Evolutionary conservation across 169 alveolate species (phyloP), one percentile per base, ranked within the genome.

Genomic region (Amoebophrya sp.): DNA sequence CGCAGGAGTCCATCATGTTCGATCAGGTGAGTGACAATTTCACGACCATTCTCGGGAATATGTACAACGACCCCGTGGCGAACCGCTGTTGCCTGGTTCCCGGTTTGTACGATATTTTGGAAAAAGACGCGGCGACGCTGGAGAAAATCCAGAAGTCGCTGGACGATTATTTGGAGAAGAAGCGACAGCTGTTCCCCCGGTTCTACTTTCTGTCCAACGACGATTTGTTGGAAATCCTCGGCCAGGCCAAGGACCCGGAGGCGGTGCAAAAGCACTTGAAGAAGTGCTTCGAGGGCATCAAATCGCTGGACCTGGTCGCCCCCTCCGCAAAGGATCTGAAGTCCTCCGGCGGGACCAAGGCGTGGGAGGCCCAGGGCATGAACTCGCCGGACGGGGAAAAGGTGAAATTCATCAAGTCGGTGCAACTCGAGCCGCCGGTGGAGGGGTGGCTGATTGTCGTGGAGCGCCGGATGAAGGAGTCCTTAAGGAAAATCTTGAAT

Each of bases 141-240:
- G 99, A 98, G 88, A 96, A 95, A 83, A 97, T 97, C 90, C 97
- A 97, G 94, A 98, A 97, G 95, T 96, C 97, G 90, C 95, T 98
- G 29, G 97, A 97, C 94, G 97, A 97, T 93, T 97, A 96, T 94
- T 94, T 98, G 77, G 98, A 97, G 94, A 96, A 95, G 94, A 97
- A 97, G 96, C 95, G 99, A 95, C 95, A 92, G 77, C 94, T 93
- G 83, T 98, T 98, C 96, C 99, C 99, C 39, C 96, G 99, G 90
- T 98, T 98, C 95, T 98, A 97, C 95, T 97, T 98, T 95, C 94
- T 98, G 77, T 97, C 99, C 53, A 97, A 97, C 94, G 98, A 97
- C 93, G 99, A 97, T 93, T 95, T 97, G 92, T 96, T 98, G 90
- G 98, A 96, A 93, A 97, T 98, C 88, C 94, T 98, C 77, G 99